Base-by-base conservation (phyloP, 768 basidiomycete species). In the Suillus placidus region DNA sequence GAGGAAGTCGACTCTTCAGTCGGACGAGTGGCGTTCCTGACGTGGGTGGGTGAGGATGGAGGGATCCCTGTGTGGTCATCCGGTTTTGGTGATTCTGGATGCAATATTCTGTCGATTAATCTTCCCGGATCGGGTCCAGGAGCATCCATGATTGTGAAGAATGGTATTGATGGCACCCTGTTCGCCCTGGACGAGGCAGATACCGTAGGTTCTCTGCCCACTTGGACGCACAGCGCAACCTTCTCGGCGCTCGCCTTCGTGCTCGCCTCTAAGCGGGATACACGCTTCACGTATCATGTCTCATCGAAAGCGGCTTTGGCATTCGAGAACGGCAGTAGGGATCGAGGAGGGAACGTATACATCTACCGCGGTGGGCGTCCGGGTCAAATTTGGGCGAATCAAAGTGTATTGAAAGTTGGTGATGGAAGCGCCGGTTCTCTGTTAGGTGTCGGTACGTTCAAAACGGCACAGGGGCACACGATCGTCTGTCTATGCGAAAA, bases 211-310 rank as follows among this genome's bases (percentile, higher is more conserved):
- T 67, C 66, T 4, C 61, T 43, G 18, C 79, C 83, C 8, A 66
- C 65, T 37, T 97, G 93, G 95, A 81, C 71, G 60, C 97, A 99
- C 75, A 78, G 79, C 5, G 83, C 87, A n/a, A 98, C 97, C 0
- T 95, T 87, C 76, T 88, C 92, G 23, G 97, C 95, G 0, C 84
- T 99, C 32, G 86, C 94, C 1, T 99, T 98, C 73, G 97, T 99
- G 47, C 82, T 99, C 60, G 94, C 94, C 10, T 94, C 93, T 14
- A 98, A 98, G 74, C 88, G 87, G 35, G 94, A 98, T 75, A 88
- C 92, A 1, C 87, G 94, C 23, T 95, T 96, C 78, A 92, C 93
- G 2, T 86, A 91, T 71, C 95, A 98, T 72, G 76, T 87, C 40
- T 76, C 83, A 0, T 76, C 77, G 1, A 75, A 80, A 51, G 83